A percentile compares a stretch with the other conserved stretches of the same genome.
phyloP scores from a whole-genome alignment of 2,329 filamentous ascomycete species.

The Xenoacremonium recifei region DNA sequence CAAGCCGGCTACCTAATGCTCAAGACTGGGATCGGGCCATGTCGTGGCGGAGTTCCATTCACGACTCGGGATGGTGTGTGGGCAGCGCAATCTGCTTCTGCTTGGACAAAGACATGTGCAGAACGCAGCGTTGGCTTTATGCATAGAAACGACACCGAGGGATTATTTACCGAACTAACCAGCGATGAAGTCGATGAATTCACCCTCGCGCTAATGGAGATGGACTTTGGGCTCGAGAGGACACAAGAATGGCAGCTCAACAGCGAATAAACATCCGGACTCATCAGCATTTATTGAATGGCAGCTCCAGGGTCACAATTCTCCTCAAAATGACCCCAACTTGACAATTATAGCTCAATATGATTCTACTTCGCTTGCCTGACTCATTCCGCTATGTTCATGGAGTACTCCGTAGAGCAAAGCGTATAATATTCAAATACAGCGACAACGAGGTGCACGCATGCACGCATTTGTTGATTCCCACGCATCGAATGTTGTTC shows the following conservation, averaged over 20 bases:
- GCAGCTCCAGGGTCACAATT: no score
- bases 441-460: no score
- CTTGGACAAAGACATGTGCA: conserved; percentile 19
- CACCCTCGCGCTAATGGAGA: conserved; percentile 10
- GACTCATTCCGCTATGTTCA: no score
- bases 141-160: conserved; percentile 11
- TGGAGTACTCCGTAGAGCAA: no score
- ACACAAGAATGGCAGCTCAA: conserved; percentile 9
- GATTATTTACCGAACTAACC: conserved; percentile 1
- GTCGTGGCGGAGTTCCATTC: conserved; percentile 15
- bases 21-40: conserved; percentile 10
- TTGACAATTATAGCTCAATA: no score
- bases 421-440: no score
- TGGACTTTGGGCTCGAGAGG: conserved; percentile 11
- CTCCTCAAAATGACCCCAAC: no score
- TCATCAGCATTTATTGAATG: no score
- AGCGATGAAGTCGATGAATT: conserved; percentile 9
- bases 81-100: conserved; percentile 20
- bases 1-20: conserved; percentile 15
- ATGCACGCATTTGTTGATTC: no score
- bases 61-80: conserved; percentile 27
- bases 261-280: no score
- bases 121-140: conserved; percentile 15
- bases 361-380: no score
- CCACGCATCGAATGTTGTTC: no score